A percentile compares a stretch with the other conserved stretches of the same genome.
These are phyloP conservation scores for Penicillium simplicissimum DNA, from an alignment of 495 filamentous ascomycete species.

Conservation along the genomic window DNA sequence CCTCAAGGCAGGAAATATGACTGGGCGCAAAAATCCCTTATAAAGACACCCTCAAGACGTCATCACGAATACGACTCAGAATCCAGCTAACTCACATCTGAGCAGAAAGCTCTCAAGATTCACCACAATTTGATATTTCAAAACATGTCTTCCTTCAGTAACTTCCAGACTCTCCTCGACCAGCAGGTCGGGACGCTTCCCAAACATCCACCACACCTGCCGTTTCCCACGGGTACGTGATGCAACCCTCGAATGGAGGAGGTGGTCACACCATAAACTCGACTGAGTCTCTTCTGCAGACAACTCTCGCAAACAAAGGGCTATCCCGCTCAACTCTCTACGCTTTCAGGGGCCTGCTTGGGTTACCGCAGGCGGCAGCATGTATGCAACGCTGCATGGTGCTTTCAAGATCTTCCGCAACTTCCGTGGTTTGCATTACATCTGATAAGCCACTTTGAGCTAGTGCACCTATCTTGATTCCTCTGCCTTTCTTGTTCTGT, in stretches of 20 bases:
- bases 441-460: slow-evolving; percentile 3
- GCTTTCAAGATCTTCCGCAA: slow-evolving; percentile 33
- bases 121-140: not conserved
- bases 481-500: not conserved
- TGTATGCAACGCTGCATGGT: slow-evolving; percentile 33
- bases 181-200: slow-evolving; percentile 25
- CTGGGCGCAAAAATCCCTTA: not conserved
- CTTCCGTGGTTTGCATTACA: slow-evolving; percentile 34
- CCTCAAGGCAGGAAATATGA: not conserved
- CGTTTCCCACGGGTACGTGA: slow-evolving; percentile 7
- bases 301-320: slow-evolving; percentile 8
- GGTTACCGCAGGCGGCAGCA: slow-evolving; percentile 34
- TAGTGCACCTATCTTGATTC: not conserved
- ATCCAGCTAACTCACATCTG: not conserved
- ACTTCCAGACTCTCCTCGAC: slow-evolving; percentile 27
- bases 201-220: slow-evolving; percentile 7
- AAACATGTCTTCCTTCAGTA: slow-evolving; percentile 17
- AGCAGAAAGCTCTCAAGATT: not conserved
- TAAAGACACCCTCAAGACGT: not conserved
- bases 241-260: not conserved
- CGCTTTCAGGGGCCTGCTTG: slow-evolving; percentile 35
- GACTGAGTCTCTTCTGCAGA: not conserved
- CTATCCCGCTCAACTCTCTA: slow-evolving; percentile 26
- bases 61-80: not conserved
- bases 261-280: not conserved